Evolutionary conservation across 306 rosid genomes (phyloP), one percentile per base, ranked within the genome.

Genomic region (Quillaja saponaria): DNA sequence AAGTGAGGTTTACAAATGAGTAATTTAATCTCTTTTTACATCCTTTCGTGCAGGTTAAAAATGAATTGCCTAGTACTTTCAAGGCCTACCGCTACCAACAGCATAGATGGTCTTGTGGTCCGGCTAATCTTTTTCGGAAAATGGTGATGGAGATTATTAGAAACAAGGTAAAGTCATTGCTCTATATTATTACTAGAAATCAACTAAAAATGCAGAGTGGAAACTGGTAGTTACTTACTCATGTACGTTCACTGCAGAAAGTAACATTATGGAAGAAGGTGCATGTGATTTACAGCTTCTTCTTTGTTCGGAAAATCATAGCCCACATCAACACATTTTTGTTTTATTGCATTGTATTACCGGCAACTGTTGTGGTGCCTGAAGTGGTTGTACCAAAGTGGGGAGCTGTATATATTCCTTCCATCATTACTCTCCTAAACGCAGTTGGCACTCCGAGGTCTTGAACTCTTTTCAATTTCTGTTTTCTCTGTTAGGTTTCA

Each of bases 51-150:
- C 63, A 90, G 97, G 96, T 87, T 55, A 90, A 81, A 73, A 87
- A 76, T 51, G 97, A 90, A 70, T 72, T 90, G 65, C 97, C 97
- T n/a, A 90, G 97, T 52, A 90, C 97, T 57, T 81, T 87, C 51
- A 90, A 87, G 76, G 97, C 97, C 50, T 90, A 81, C 61, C 84
- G 97, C 2, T 81, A 73, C 71, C 97, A 90, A 62, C 97, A 90
- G 50, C 97, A 90, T 52, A 61, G 97, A 14, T 90, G 97, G 97
- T 87, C 96, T 12, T 87, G 97, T 63, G 97, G 97, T 17, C 97
- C 97, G 4, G 96, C 97, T 58, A 90, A 90, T 75, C 95, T 90
- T 31, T 90, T 90, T 79, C 78, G 78, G 71, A 90, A 90, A 78
- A 80, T 90, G 95, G 58, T 38, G 1, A 25, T 62, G 82, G 97